phyloP scores from a whole-genome alignment of 2,329 filamentous ascomycete species.

The Fusarium chlamydosporum region DNA sequence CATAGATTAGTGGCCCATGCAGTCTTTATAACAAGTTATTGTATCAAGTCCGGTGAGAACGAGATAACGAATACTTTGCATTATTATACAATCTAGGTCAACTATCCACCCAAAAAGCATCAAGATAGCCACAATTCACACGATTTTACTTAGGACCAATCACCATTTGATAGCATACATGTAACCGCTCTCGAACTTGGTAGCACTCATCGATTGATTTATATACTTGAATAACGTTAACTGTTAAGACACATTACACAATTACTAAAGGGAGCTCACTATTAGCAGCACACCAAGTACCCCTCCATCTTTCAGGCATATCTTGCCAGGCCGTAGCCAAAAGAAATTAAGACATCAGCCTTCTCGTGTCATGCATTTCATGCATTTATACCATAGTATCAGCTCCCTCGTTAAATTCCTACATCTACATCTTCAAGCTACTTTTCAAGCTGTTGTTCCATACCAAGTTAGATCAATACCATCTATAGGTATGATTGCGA shows the following conservation, averaged over 20 bases:
- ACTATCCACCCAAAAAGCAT: too few species aligned
- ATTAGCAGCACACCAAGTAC: background rate
- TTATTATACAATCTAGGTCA: too few species aligned
- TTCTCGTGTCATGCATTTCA: background rate
- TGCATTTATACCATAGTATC: background rate
- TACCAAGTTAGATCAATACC: slow-evolving; percentile 18
- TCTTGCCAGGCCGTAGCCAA: background rate
- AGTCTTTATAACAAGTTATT: too few species aligned
- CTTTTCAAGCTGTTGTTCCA: background rate
- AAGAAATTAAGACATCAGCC: background rate
- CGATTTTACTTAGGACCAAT: background rate
- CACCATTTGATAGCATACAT: background rate
- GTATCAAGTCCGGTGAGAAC: too few species aligned
- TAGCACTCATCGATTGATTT: background rate
- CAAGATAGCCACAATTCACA: background rate
- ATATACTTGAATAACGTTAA: background rate
- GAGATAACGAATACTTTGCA: too few species aligned
- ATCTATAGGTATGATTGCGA: slow-evolving; percentile 12
- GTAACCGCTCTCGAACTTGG: background rate
- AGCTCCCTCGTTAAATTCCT: background rate
- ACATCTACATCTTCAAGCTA: background rate
- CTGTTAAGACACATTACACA: background rate
- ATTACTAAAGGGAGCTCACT: background rate
- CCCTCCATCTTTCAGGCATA: background rate
- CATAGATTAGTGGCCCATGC: too few species aligned